Percentiles rank a stretch among this genome's conserved stretches.
Evolutionary conservation across 306 rosid species (phyloP).

Genomic region (Glycine latifolia): DNA sequence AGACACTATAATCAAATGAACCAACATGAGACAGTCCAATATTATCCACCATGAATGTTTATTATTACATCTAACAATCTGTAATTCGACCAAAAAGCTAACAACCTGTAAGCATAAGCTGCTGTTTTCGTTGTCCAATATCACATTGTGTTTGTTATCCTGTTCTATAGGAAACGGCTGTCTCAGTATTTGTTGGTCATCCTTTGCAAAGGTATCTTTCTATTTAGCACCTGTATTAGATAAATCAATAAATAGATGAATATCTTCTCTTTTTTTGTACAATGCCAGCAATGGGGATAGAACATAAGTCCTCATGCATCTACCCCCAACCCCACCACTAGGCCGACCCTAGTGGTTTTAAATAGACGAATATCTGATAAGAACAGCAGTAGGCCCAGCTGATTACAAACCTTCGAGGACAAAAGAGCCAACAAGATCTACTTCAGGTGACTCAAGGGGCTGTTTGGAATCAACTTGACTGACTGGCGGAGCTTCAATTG

Average conservation of each 20-base stretch:
- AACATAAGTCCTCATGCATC: too few species aligned
- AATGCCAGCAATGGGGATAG: too few species aligned
- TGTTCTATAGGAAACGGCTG: conserved; percentile 48
- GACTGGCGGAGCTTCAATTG: conserved; percentile 53
- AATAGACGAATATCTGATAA: conserved; percentile 57
- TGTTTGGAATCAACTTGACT: conserved; percentile 53
- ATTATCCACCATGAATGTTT: too few species aligned
- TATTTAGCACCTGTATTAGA: conserved; percentile 91
- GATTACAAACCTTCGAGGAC: conserved; percentile 89
- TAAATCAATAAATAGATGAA: conserved; percentile 60
- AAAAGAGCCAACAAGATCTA: conserved; percentile 74
- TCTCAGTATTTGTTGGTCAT: conserved; percentile 55
- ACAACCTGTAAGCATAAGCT: conserved; percentile 12
- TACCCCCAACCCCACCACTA: too few species aligned
- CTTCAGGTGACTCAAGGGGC: conserved; percentile 57
- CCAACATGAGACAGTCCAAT: too few species aligned
- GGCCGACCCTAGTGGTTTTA: too few species aligned
- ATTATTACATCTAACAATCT: too few species aligned
- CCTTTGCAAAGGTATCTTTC: conserved; percentile 69
- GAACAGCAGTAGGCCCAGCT: conserved; percentile 70
- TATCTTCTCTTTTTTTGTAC: too few species aligned
- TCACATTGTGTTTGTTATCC: conserved; percentile 46
- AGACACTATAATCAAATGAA: background rate
- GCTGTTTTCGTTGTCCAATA: conserved; percentile 45
- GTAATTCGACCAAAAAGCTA: too few species aligned